Conservation (phyloP, 2,329 filamentous ascomycete genomes). For the Colletotrichum lentis region DNA sequence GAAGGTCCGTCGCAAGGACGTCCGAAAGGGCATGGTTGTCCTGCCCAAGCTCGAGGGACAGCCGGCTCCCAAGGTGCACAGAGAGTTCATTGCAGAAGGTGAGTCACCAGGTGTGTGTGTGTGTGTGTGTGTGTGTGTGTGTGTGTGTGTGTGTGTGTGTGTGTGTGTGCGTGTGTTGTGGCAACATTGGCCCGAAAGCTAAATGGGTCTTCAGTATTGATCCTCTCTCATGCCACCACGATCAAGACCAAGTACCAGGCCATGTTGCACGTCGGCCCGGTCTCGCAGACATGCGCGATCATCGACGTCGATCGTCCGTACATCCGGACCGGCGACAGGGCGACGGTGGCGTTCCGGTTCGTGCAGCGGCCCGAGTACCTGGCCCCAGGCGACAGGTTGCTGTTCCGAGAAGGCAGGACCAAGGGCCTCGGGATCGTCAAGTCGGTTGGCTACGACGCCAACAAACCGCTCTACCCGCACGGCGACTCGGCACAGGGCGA, state of each 20-base stretch:
- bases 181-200: constrained; percentile 3
- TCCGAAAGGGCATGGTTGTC: constrained; percentile 98
- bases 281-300: constrained; percentile 95
- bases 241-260: constrained; percentile 98
- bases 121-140: no score
- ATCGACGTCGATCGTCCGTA: constrained; percentile 97
- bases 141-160: no score
- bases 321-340: constrained; percentile 93
- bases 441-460: constrained; percentile 82
- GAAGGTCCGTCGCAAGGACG: constrained; percentile 86
- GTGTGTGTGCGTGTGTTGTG: no score
- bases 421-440: constrained; percentile 97
- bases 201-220: constrained; percentile 69
- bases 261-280: constrained; percentile 95
- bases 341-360: constrained; percentile 92
- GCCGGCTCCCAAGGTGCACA: constrained; percentile 73
- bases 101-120: constrained; percentile 40
- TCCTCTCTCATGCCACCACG: constrained; percentile 93
- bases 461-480: constrained; percentile 52
- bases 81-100: constrained; percentile 83
- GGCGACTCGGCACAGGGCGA: constrained; percentile 1
- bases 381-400: constrained; percentile 82
- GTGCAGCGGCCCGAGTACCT: constrained; percentile 94
- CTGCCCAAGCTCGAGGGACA: constrained; percentile 81
- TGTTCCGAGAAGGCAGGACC: constrained; percentile 94